Conservation (phyloP, 352 stramenopile genomes). For the Thalassiosira ordinaria region DNA sequence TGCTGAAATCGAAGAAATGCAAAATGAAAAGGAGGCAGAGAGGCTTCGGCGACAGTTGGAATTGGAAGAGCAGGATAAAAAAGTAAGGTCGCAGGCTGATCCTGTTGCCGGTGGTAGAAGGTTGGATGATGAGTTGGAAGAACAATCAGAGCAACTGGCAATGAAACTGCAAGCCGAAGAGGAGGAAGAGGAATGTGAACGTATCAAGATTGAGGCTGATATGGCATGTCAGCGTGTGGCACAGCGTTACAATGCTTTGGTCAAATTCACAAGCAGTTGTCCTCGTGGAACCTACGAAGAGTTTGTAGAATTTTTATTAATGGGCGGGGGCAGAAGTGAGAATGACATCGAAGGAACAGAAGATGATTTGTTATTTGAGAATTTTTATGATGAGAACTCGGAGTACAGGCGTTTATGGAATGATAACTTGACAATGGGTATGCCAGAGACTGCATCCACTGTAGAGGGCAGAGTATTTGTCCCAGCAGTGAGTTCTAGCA, state of each 20-base stretch:
- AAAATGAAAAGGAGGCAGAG: constrained; percentile 20
- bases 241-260: constrained; percentile 51
- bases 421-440: constrained; percentile 52
- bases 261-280: constrained; percentile 53
- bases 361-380: constrained; percentile 27
- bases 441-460: constrained; percentile 18
- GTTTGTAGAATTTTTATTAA: constrained; percentile 70
- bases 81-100: not conserved
- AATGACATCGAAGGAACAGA: not conserved
- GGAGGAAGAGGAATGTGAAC: constrained; percentile 43
- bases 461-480: constrained; percentile 43
- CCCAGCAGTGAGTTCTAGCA: constrained; percentile 3
- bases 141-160: constrained; percentile 3
- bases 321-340: constrained; percentile 18
- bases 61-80: constrained; percentile 46
- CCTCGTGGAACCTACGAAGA: constrained; percentile 70
- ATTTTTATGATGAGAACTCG: constrained; percentile 74
- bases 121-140: constrained; percentile 5
- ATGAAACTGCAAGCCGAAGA: constrained; percentile 14
- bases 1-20: constrained; percentile 36
- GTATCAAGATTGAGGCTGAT: constrained; percentile 61
- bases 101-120: not conserved
- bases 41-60: constrained; percentile 4
- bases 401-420: constrained; percentile 78
- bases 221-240: constrained; percentile 49